Percentiles rank a stretch among this genome's conserved stretches.
Evolutionary conservation across 345 rosid species (phyloP).

Genomic region (Kandelia obovata): DNA sequence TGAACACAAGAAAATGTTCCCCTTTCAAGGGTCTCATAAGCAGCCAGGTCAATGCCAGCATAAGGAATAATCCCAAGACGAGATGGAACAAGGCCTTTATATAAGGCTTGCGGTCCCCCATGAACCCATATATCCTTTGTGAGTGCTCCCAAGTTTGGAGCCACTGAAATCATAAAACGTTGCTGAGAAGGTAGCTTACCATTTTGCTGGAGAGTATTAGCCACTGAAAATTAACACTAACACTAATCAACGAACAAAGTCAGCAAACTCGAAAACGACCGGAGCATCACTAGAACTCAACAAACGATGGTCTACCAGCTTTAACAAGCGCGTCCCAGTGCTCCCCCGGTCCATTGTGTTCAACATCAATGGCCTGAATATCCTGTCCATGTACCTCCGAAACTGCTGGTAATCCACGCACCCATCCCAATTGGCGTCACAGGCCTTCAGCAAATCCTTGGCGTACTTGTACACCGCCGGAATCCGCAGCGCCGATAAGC

Average conservation of each 20-base stretch:
- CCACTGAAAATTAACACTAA: no score
- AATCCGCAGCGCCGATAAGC: conserved; percentile 67
- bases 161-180: neutral
- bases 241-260: no score
- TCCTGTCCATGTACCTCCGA: conserved; percentile 79
- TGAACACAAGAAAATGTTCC: conserved; percentile 38
- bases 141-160: conserved; percentile 52
- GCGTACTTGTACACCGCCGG: conserved; percentile 77
- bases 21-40: conserved; percentile 70
- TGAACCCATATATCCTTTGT: conserved; percentile 70
- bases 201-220: no score
- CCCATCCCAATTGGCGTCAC: conserved; percentile 85
- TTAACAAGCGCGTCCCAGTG: conserved; percentile 75
- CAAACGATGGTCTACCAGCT: conserved; percentile 51
- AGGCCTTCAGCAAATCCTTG: conserved; percentile 65
- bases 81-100: conserved; percentile 81
- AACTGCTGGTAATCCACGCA: conserved; percentile 81
- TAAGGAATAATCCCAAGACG: conserved; percentile 88
- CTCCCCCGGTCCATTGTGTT: conserved; percentile 79
- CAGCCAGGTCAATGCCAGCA: conserved; percentile 95
- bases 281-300: neutral
- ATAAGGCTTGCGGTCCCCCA: conserved; percentile 87
- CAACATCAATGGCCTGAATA: conserved; percentile 75
- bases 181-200: no score
- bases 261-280: neutral